Conservation (phyloP, 169 alveolate species). For the Cryptosporidium tyzzeri region DNA sequence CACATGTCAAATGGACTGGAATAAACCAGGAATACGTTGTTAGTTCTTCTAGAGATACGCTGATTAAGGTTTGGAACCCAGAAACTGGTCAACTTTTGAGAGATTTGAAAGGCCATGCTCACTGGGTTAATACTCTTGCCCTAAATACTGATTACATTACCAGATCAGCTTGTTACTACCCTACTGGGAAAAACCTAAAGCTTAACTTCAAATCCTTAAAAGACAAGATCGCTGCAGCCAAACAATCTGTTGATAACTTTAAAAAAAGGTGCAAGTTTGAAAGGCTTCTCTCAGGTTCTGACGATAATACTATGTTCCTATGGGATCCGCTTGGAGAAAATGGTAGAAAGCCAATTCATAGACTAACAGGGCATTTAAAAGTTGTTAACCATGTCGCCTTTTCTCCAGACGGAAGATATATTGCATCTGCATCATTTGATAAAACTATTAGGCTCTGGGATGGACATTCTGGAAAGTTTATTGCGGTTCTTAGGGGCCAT, state of each 20-base stretch:
- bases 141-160: slow-evolving; percentile 92
- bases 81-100: slow-evolving; percentile 83
- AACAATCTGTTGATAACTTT: slow-evolving; percentile 76
- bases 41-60: slow-evolving; percentile 94
- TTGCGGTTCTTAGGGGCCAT: slow-evolving; percentile 96
- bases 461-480: slow-evolving; percentile 91
- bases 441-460: slow-evolving; percentile 94
- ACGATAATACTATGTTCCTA: slow-evolving; percentile 95
- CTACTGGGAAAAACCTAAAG: slow-evolving; percentile 38
- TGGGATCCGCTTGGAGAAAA: slow-evolving; percentile 90
- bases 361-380: slow-evolving; percentile 98
- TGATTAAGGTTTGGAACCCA: slow-evolving; percentile 94
- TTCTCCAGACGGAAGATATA: slow-evolving; percentile 96
- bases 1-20: slow-evolving; percentile 96
- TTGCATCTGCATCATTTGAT: slow-evolving; percentile 98
- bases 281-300: slow-evolving; percentile 97
- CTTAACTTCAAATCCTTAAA: slow-evolving; percentile 10
- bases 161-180: slow-evolving; percentile 88
- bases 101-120: slow-evolving; percentile 96
- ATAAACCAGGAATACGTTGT: slow-evolving; percentile 85
- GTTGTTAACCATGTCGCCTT: slow-evolving; percentile 95
- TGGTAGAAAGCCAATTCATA: slow-evolving; percentile 82
- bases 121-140: slow-evolving; percentile 98
- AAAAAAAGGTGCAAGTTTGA: slow-evolving; percentile 90
- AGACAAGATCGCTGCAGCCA: slow-evolving; percentile 77